phyloP scores from a whole-genome alignment of 2,329 filamentous ascomycete species.

The Colletotrichum musae region DNA sequence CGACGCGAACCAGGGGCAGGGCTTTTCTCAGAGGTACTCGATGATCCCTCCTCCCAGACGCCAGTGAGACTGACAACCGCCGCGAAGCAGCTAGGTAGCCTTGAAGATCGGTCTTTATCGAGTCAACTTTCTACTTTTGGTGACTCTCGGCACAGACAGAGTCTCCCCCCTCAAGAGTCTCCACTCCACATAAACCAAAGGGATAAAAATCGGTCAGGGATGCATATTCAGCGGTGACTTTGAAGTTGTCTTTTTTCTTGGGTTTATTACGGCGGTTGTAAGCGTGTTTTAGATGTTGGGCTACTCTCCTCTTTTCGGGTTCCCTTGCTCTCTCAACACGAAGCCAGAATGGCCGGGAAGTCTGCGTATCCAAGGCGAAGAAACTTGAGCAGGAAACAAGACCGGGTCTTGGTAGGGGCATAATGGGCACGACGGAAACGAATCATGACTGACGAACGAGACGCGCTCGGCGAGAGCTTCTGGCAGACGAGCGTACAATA shows the following conservation, averaged over 20 bases:
- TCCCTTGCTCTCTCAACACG: too few species aligned
- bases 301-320: not conserved
- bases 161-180: not conserved
- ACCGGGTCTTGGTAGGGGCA: not conserved
- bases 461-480: not conserved
- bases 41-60: not conserved
- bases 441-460: not conserved
- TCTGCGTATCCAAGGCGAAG: too few species aligned
- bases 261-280: not conserved
- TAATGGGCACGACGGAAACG: not conserved
- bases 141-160: not conserved
- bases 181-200: not conserved
- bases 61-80: not conserved
- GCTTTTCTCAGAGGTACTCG: slow-evolving; percentile 1
- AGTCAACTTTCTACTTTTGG: not conserved
- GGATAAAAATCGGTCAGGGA: not conserved
- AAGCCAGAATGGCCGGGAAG: too few species aligned
- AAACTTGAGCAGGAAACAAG: too few species aligned
- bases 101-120: not conserved
- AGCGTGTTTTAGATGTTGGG: not conserved
- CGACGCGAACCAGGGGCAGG: slow-evolving; percentile 17
- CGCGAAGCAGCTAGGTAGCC: not conserved
- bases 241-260: not conserved
- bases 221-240: not conserved
- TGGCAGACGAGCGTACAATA: not conserved